Conservation (phyloP, 768 basidiomycete genomes). For the Russula brevipes region DNA sequence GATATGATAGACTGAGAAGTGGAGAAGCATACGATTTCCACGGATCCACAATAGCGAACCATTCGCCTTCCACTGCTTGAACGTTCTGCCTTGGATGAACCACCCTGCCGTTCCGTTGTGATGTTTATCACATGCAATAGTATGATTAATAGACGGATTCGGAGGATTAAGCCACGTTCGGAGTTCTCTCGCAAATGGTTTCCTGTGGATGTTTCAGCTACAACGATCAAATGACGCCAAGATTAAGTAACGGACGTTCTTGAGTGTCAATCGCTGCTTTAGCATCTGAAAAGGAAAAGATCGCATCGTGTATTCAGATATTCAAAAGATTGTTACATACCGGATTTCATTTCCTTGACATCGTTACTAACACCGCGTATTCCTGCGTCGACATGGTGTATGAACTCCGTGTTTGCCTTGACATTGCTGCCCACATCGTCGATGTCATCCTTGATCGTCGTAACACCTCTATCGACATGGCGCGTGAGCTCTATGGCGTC, state of each 20-base stretch:
- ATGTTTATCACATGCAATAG: neutral
- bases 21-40: constrained; percentile 1
- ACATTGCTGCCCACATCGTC: no score
- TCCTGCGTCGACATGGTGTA: neutral
- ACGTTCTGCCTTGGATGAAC: neutral
- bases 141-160: constrained; percentile 12
- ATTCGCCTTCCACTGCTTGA: neutral
- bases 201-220: neutral
- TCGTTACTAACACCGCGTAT: neutral
- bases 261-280: neutral
- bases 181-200: neutral
- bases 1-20: no score
- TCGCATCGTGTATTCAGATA: neutral
- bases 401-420: neutral
- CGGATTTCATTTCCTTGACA: neutral
- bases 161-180: constrained; percentile 8
- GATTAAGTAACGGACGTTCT: neutral
- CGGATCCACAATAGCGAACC: constrained; percentile 8
- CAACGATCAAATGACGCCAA: neutral
- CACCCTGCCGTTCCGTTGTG: neutral
- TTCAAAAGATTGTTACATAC: neutral
- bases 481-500: no score
- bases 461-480: no score
- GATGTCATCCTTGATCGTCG: no score
- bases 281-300: neutral